Conservation (phyloP, 164 flowering plant genomes). For the Kalanchoe fedtschenkoi region DNA sequence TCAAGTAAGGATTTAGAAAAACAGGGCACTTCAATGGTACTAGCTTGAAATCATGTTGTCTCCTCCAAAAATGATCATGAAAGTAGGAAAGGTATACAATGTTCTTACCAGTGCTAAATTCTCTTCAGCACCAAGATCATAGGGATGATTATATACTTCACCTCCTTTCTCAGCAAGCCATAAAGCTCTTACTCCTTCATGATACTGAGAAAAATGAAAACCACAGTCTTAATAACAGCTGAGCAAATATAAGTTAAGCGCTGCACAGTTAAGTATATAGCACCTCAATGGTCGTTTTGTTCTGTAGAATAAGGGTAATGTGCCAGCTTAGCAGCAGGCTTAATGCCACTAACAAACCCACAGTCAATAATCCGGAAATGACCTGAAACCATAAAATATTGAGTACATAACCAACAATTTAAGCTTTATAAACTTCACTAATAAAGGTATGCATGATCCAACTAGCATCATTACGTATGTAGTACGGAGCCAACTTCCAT, state of each 20-base stretch:
- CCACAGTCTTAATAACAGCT: background rate
- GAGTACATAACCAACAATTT: background rate
- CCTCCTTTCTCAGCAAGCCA: conserved; percentile 95
- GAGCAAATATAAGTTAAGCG: background rate
- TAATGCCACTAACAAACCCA: conserved; percentile 58
- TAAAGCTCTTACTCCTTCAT: conserved; percentile 97
- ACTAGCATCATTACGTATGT: conserved; percentile 35
- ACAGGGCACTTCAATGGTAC: background rate
- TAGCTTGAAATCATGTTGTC: background rate
- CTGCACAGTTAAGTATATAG: background rate
- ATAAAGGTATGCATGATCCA: background rate
- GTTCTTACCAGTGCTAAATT: conserved; percentile 60
- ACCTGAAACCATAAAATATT: conserved; percentile 32
- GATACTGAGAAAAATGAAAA: conserved; percentile 41
- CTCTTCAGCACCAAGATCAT: conserved; percentile 71
- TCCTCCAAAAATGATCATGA: background rate
- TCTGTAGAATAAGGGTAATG: conserved; percentile 55
- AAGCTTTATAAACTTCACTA: background rate
- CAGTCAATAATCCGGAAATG: conserved; percentile 48
- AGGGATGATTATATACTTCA: conserved; percentile 60
- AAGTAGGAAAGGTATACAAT: background rate
- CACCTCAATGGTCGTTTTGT: conserved; percentile 97
- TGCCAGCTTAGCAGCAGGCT: conserved; percentile 78
- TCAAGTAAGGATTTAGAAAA: background rate
- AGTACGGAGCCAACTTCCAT: conserved; percentile 40